A percentile compares a stretch with the other conserved stretches of the same genome.
These are phyloP conservation scores for Amborella trichopoda DNA, from an alignment of 164 flowering plant genomes.

Conservation along the genomic window DNA sequence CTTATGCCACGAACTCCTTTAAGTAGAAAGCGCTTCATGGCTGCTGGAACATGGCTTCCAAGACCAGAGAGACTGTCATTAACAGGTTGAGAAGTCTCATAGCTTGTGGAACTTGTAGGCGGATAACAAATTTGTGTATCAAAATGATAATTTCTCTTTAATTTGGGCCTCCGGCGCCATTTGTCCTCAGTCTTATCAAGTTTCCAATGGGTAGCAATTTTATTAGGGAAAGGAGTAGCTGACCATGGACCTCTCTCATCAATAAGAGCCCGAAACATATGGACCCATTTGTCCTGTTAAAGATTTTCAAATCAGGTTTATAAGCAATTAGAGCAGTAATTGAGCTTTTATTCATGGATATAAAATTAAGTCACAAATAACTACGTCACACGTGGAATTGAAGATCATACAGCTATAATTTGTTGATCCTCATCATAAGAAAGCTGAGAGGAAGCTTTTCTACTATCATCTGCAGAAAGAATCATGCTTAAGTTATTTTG, in stretches of 20 bases:
- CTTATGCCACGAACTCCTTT: slow-evolving; percentile 76
- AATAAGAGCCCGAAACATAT: slow-evolving; percentile 72
- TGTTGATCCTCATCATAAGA: slow-evolving; percentile 84
- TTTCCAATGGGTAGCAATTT: slow-evolving; percentile 67
- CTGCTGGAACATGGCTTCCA: slow-evolving; percentile 60
- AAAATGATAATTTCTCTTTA: slow-evolving; percentile 85
- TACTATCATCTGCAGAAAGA: slow-evolving; percentile 65
- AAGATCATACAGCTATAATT: slow-evolving; percentile 59
- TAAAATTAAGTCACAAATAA: too few species aligned
- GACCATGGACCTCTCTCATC: slow-evolving; percentile 99
- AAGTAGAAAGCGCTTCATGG: slow-evolving; percentile 71
- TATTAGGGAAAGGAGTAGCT: slow-evolving; percentile 81
- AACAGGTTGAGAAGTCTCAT: slow-evolving; percentile 18
- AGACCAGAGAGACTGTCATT: slow-evolving; percentile 39
- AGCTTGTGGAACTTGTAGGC: slow-evolving; percentile 21
- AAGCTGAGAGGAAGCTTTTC: slow-evolving; percentile 71
- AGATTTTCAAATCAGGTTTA: neutral
- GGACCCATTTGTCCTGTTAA: slow-evolving; percentile 87
- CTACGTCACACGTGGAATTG: too few species aligned
- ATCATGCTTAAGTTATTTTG: slow-evolving; percentile 39
- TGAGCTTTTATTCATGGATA: too few species aligned
- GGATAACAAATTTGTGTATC: slow-evolving; percentile 75
- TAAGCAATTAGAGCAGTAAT: too few species aligned
- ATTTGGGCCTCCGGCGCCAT: slow-evolving; percentile 85
- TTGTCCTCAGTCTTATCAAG: slow-evolving; percentile 91